Evolutionary conservation across 257 asterid species (phyloP).

Genomic region (Henckelia pumila): DNA sequence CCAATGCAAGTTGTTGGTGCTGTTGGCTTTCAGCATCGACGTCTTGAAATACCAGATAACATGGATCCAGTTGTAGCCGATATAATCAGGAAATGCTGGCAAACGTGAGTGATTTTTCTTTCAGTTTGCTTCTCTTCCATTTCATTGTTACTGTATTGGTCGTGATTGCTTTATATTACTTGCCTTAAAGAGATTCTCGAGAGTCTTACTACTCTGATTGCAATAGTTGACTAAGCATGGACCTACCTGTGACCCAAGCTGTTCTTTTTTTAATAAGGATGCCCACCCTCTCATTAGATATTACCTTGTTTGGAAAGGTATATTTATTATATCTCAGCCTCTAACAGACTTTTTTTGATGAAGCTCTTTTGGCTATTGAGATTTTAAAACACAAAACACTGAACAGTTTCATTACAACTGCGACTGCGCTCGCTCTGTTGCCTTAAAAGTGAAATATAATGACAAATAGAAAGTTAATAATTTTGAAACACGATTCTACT

Average conservation of each 20-base stretch:
- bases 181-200: neutral
- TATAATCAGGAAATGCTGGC: conserved; percentile 81
- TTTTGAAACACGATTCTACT: neutral
- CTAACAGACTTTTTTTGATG: neutral
- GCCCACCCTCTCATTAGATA: too few species aligned
- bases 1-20: conserved; percentile 99
- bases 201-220: neutral
- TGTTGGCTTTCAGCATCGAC: conserved; percentile 94
- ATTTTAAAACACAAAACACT: neutral
- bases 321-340: neutral
- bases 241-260: neutral
- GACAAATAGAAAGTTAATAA: neutral
- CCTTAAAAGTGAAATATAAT: neutral
- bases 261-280: neutral
- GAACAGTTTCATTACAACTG: neutral
- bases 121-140: neutral
- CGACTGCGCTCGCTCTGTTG: neutral
- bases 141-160: neutral
- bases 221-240: neutral
- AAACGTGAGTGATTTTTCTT: conserved; percentile 59
- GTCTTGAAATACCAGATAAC: conserved; percentile 85
- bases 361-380: neutral
- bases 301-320: too few species aligned
- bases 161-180: neutral
- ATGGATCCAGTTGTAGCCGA: conserved; percentile 71